Base-by-base conservation (phyloP, 1,284 basidiomycete species). In the Porodaedalea pini region DNA sequence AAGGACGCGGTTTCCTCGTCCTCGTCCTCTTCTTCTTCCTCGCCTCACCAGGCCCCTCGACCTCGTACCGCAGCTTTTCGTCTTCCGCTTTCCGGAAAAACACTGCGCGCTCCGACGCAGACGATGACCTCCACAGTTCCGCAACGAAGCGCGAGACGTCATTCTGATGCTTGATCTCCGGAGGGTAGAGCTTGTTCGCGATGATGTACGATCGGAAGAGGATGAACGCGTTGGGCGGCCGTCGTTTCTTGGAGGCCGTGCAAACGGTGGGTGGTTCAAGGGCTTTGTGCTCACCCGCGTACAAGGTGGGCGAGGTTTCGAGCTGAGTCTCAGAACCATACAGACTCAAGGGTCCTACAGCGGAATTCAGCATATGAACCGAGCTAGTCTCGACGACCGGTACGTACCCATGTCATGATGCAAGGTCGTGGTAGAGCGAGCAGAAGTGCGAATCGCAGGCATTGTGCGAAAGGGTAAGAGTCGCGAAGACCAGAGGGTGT, bases 21-120 rank as follows among this genome's bases (percentile, higher is more conserved):
- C 64, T 70, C 50, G 67, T 73, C 7, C 67, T 62, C 7, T 61
- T 57, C 11, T 23, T 23, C 25, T 40, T 29, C 11, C 25, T n/a
- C 17, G 6, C 8, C 40, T 17, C 40, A 3, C 8, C 8, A n/a
- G 44, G 44, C 44, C n/a, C 13, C 27, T 50, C 48, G 7, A 34
- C 4, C 15, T 54, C 27, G 13, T 29, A 7, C 39, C 40, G 36
- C 41, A 2, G 21, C 41, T 29, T 54, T n/a, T 54, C 52, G 13
- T 21, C 27, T 32, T 36, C 27, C 17, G 52, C 52, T 40, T n/a
- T 29, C 41, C 45, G 21, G 32, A 54, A 54, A 27, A 54, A 54
- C 11, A 13, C 13, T 13, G 21, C 17, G 15, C 43, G 36, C 8
- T 34, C 29, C 15, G 36, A 21, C n/a, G 36, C 41, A 19, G 40